These are phyloP conservation scores for Monilinia aucupariae DNA, from an alignment of 2,329 filamentous ascomycete species.

Conservation along the genomic window DNA sequence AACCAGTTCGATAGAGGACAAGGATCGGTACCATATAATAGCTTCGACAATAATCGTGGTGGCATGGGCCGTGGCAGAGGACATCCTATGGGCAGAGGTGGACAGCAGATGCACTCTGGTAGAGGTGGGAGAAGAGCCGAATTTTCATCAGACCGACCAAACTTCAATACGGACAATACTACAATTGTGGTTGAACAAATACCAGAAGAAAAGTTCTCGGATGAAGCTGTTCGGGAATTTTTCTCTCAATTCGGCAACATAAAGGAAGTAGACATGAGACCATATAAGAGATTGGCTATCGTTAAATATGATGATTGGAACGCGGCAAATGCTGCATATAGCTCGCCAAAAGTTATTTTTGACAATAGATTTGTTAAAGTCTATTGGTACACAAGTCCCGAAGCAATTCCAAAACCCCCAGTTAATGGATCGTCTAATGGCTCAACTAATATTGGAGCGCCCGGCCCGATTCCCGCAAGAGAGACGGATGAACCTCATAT, in stretches of 20 bases:
- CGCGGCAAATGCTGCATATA: conserved; percentile 64
- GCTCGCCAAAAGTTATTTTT: conserved; percentile 74
- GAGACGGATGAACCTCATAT: conserved; percentile 44
- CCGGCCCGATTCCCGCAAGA: conserved; percentile 22
- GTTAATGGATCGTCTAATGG: conserved; percentile 33
- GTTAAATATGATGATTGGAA: conserved; percentile 64
- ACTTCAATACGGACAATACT: conserved; percentile 56
- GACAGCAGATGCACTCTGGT: conserved; percentile 18
- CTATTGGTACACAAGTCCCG: conserved; percentile 63
- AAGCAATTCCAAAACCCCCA: conserved; percentile 32
- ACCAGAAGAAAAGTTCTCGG: conserved; percentile 62
- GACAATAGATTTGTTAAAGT: conserved; percentile 83
- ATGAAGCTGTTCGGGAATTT: conserved; percentile 60
- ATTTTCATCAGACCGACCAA: conserved; percentile 60
- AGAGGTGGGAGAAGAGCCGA: conserved; percentile 41
- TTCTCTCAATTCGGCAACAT: conserved; percentile 69
- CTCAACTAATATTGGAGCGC: conserved; percentile 28
- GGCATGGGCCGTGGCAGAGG: conserved; percentile 35
- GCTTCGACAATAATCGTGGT: conserved; percentile 20
- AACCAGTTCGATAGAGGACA: conserved; percentile 18
- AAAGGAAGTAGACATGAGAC: conserved; percentile 57
- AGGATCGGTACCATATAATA: background rate
- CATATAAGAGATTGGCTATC: conserved; percentile 61
- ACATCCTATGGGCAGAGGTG: conserved; percentile 29
- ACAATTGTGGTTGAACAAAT: conserved; percentile 74